phyloP scores from a whole-genome alignment of 345 rosid species.

The Acer campestre region DNA sequence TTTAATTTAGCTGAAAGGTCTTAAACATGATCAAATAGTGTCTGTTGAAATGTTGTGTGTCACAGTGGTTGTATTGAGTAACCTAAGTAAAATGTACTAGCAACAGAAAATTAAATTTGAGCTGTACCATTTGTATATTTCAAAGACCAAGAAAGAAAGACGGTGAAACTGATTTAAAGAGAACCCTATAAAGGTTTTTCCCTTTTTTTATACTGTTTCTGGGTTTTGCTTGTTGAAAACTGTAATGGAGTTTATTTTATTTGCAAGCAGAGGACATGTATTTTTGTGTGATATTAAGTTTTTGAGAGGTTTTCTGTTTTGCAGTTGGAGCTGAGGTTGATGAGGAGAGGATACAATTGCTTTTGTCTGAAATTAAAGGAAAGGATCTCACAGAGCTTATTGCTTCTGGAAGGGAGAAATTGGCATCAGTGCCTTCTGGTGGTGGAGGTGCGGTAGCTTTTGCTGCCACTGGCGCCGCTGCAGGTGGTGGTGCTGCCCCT shows the following conservation, averaged over 20 bases:
- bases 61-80: not conserved
- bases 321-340: slow-evolving; percentile 76
- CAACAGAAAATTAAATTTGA: too few relatives aligned
- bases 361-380: slow-evolving; percentile 54
- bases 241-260: not conserved
- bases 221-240: too few relatives aligned
- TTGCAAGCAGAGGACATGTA: not conserved
- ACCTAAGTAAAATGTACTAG: not conserved
- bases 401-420: slow-evolving; percentile 74
- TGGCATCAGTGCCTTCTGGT: slow-evolving; percentile 75
- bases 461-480: slow-evolving; percentile 44
- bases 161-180: not conserved
- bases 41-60: not conserved
- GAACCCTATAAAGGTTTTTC: not conserved
- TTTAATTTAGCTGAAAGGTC: not conserved
- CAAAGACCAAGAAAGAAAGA: too few relatives aligned
- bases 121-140: not conserved
- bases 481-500: slow-evolving; percentile 41
- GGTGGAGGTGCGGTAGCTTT: slow-evolving; percentile 53
- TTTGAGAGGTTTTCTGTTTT: slow-evolving; percentile 5
- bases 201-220: not conserved
- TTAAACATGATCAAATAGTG: not conserved
- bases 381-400: slow-evolving; percentile 69
- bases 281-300: not conserved
- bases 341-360: slow-evolving; percentile 59